Conservation (phyloP, 108 stramenopile species). For the Nitzschia sp. region DNA sequence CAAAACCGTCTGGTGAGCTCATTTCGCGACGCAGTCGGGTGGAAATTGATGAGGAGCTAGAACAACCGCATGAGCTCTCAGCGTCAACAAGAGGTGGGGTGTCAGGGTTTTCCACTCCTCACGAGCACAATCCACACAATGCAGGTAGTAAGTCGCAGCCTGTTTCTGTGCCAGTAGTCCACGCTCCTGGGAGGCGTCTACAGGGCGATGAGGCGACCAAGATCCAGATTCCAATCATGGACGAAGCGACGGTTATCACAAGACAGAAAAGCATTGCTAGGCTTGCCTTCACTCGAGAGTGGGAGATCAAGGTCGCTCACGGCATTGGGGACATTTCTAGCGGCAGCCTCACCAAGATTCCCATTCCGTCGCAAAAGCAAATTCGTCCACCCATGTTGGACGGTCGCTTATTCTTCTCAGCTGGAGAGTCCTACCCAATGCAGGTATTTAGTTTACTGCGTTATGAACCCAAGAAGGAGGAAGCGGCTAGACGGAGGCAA, state of each 20-base stretch:
- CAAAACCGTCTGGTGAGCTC: conserved; percentile 32
- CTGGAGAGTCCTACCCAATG: conserved; percentile 70
- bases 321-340: conserved; percentile 21
- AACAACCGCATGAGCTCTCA: conserved; percentile 54
- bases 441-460: conserved; percentile 73
- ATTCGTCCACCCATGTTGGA: conserved; percentile 61
- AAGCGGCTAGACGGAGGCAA: conserved; percentile 67
- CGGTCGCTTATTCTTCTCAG: conserved; percentile 78
- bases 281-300: conserved; percentile 67
- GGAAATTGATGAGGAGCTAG: conserved; percentile 64
- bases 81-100: conserved; percentile 8
- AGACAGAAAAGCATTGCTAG: conserved; percentile 64
- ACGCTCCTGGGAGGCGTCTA: conserved; percentile 72
- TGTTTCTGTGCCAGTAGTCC: conserved; percentile 24
- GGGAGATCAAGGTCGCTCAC: conserved; percentile 76
- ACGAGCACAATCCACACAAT: too few species aligned
- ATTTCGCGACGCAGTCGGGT: conserved; percentile 14
- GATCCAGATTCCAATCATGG: conserved; percentile 52
- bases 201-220: conserved; percentile 71
- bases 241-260: conserved; percentile 15
- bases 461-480: conserved; percentile 88
- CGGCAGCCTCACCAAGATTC: conserved; percentile 4
- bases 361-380: conserved; percentile 10
- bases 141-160: conserved; percentile 12
- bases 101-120: neutral